Percentiles rank a stretch among this genome's conserved stretches.
Evolutionary conservation across 371 early-diverging fungal genomes (phyloP).

Genomic region (Cokeromyces recurvatus): DNA sequence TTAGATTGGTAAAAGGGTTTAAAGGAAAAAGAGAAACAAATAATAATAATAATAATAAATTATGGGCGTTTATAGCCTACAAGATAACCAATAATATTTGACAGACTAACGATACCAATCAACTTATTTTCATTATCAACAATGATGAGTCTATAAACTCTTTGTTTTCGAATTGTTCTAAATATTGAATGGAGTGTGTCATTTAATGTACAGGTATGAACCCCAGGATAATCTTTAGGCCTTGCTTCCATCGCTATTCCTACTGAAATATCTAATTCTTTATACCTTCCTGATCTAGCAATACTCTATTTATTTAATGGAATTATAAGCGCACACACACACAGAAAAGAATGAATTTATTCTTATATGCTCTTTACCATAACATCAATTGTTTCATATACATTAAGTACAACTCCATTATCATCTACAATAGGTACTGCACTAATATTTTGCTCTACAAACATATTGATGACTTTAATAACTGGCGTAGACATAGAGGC

Average conservation of each 20-base stretch:
- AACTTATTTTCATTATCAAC: constrained; percentile 78
- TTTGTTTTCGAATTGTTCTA: constrained; percentile 75
- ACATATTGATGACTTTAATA: constrained; percentile 82
- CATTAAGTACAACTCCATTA: constrained; percentile 80
- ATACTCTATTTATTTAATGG: constrained; percentile 34
- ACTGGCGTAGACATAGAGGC: constrained; percentile 76
- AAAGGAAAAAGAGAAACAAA: too few species aligned
- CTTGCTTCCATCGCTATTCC: constrained; percentile 78
- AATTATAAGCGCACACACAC: not conserved
- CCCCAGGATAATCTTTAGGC: constrained; percentile 89
- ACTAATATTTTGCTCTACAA: constrained; percentile 83
- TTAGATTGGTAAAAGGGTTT: too few species aligned
- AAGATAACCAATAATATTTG: constrained; percentile 78
- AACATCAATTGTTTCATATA: constrained; percentile 93
- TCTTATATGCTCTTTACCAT: constrained; percentile 54
- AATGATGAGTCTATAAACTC: constrained; percentile 88
- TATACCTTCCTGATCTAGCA: constrained; percentile 39
- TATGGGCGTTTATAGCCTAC: constrained; percentile 34
- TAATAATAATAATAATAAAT: too few species aligned
- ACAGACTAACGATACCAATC: constrained; percentile 84
- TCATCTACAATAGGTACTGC: constrained; percentile 92
- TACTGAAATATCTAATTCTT: constrained; percentile 80
- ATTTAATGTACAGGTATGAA: constrained; percentile 84
- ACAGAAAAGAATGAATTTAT: not conserved
- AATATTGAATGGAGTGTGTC: constrained; percentile 88